A percentile compares a stretch with the other conserved stretches of the same genome.
These are phyloP conservation scores for Somion occarium DNA, from an alignment of 1,284 basidiomycete genomes.

Conservation along the genomic window DNA sequence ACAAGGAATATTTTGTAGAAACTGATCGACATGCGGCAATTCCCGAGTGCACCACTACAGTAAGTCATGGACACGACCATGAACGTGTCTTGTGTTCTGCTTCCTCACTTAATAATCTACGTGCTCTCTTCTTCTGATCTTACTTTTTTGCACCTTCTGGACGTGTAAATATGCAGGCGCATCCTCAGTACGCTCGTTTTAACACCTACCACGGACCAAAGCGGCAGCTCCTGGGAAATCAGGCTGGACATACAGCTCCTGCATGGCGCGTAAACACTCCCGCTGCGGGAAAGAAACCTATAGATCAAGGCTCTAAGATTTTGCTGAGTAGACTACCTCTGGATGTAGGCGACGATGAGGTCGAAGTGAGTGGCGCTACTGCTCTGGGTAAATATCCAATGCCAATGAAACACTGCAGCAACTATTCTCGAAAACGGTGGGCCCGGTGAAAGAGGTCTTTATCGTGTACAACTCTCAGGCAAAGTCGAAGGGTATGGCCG, in stretches of 20 bases:
- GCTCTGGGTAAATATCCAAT: neutral
- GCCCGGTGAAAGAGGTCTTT: conserved; percentile 63
- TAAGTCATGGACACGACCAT: neutral
- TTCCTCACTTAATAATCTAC: neutral
- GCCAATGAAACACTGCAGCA: conserved; percentile 36
- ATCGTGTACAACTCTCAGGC: conserved; percentile 70
- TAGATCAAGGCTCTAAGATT: conserved; percentile 58
- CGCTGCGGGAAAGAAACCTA: conserved; percentile 22
- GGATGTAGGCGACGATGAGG: conserved; percentile 64
- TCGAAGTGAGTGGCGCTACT: conserved; percentile 46
- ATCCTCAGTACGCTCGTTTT: neutral
- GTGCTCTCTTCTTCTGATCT: neutral
- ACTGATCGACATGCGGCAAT: neutral
- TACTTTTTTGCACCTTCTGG: neutral
- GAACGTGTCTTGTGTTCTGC: neutral
- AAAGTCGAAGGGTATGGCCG: conserved; percentile 69
- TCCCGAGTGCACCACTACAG: neutral
- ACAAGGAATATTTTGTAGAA: neutral
- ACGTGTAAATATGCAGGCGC: neutral
- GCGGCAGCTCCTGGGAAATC: conserved; percentile 50
- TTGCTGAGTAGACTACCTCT: conserved; percentile 62
- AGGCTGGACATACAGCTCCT: conserved; percentile 47
- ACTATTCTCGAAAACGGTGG: conserved; percentile 69
- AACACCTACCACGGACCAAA: conserved; percentile 48
- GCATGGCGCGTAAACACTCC: conserved; percentile 47